A percentile compares a stretch with the other conserved stretches of the same genome.
Conservation (phyloP, 139 green algal genomes). For the Zygnema cylindricum region DNA sequence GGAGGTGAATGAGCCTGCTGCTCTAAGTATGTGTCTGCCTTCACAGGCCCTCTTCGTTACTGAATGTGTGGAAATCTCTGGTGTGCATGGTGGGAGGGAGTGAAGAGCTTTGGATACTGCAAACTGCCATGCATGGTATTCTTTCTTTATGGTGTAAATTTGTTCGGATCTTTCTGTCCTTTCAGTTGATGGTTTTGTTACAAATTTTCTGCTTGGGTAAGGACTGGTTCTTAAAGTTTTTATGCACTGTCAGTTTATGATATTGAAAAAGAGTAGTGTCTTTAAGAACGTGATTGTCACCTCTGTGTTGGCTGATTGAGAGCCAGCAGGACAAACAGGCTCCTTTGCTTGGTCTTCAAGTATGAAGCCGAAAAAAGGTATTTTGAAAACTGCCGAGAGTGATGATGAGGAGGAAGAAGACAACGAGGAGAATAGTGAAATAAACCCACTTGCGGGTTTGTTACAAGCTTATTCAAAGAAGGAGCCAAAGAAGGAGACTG, state of each 20-base stretch:
- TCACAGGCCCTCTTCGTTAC: neutral
- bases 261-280: no score
- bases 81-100: no score
- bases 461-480: constrained; percentile 25
- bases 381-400: neutral
- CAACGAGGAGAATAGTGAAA: neutral
- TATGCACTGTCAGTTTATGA: no score
- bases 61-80: neutral
- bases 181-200: no score
- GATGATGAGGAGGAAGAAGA: constrained; percentile 30
- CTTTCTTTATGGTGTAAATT: no score
- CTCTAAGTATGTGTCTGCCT: neutral
- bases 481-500: neutral
- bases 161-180: no score
- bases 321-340: neutral
- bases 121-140: no score
- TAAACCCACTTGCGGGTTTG: neutral
- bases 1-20: neutral
- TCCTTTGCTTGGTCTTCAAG: neutral
- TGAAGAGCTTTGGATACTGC: no score
- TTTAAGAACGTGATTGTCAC: no score
- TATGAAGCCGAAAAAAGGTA: neutral
- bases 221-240: no score
- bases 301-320: neutral
- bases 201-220: no score